These are phyloP conservation scores for Rhizopogon roseolus DNA, from an alignment of 768 basidiomycete species.

Conservation along the genomic window DNA sequence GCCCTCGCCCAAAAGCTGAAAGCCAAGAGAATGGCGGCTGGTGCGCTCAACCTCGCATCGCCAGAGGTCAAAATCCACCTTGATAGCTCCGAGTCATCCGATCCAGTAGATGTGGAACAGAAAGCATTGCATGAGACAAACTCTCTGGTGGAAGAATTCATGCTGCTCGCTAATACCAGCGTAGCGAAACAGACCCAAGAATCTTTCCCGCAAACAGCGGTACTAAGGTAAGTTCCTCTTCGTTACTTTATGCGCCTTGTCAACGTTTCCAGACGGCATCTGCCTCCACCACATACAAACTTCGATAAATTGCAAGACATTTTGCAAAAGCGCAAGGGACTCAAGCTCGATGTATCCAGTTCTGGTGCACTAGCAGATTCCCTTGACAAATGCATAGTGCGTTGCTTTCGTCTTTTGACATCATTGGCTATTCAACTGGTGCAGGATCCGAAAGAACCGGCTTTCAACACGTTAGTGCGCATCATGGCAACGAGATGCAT, in stretches of 20 bases:
- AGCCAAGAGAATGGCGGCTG: conserved; percentile 84
- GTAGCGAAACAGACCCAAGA: conserved; percentile 91
- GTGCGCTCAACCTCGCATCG: conserved; percentile 96
- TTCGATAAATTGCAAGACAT: conserved; percentile 97
- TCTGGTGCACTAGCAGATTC: conserved; percentile 88
- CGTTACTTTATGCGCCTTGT: neutral
- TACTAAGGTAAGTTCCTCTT: conserved; percentile 56
- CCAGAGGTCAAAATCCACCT: conserved; percentile 98
- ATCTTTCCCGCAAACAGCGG: conserved; percentile 93
- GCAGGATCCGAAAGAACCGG: conserved; percentile 77
- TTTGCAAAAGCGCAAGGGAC: conserved; percentile 75
- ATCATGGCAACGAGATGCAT: conserved; percentile 99
- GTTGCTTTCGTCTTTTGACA: conserved; percentile 20
- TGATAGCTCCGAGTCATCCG: conserved; percentile 88
- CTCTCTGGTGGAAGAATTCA: conserved; percentile 96
- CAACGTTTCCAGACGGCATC: conserved; percentile 59
- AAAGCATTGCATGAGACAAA: conserved; percentile 93
- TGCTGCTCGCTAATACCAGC: conserved; percentile 95
- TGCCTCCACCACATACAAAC: conserved; percentile 87
- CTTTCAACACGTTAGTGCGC: conserved; percentile 95
- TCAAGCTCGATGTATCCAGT: conserved; percentile 84
- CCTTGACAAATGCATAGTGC: conserved; percentile 80
- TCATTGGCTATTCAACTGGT: conserved; percentile 1
- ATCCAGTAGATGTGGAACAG: conserved; percentile 96
- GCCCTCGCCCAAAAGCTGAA: conserved; percentile 79